Evolutionary conservation across 169 alveolate genomes (phyloP).

Genomic region (Plasmodium blacklocki): DNA sequence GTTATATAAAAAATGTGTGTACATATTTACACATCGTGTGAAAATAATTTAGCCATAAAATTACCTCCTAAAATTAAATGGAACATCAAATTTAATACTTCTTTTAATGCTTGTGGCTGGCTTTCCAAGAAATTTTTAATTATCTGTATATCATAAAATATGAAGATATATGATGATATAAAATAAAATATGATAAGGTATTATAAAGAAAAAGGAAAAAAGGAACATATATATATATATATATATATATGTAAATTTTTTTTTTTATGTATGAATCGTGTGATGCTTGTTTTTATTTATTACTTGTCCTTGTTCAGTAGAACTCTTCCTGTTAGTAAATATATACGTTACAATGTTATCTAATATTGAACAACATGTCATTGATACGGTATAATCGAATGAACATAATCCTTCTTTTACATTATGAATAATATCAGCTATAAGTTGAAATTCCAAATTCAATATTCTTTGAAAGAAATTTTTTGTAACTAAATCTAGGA

Average conservation of each 20-base stretch:
- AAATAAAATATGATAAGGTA: not conserved
- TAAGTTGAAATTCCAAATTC: conserved; percentile 75
- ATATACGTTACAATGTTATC: conserved; percentile 86
- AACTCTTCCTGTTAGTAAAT: conserved; percentile 76
- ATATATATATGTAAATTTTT: not conserved
- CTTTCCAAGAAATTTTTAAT: conserved; percentile 84
- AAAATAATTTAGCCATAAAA: not conserved
- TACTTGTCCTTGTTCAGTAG: conserved; percentile 74
- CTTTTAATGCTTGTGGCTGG: conserved; percentile 87
- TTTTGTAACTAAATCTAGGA: conserved; percentile 91
- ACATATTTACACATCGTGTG: too few relatives aligned
- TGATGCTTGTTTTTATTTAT: not conserved
- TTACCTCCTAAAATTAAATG: conserved; percentile 88
- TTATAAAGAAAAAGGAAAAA: not conserved
- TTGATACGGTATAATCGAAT: conserved; percentile 81
- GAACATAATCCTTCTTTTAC: conserved; percentile 86
- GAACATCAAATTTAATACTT: conserved; percentile 88
- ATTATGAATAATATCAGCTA: conserved; percentile 81
- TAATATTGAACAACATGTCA: conserved; percentile 81
- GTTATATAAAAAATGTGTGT: too few relatives aligned
- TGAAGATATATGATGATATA: not conserved
- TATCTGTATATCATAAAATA: conserved; percentile 54
- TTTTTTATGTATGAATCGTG: not conserved
- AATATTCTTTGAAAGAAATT: conserved; percentile 87
- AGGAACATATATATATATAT: not conserved